Evolutionary conservation across 2,329 filamentous ascomycete species (phyloP).

Genomic region (Fusarium vanettenii): DNA sequence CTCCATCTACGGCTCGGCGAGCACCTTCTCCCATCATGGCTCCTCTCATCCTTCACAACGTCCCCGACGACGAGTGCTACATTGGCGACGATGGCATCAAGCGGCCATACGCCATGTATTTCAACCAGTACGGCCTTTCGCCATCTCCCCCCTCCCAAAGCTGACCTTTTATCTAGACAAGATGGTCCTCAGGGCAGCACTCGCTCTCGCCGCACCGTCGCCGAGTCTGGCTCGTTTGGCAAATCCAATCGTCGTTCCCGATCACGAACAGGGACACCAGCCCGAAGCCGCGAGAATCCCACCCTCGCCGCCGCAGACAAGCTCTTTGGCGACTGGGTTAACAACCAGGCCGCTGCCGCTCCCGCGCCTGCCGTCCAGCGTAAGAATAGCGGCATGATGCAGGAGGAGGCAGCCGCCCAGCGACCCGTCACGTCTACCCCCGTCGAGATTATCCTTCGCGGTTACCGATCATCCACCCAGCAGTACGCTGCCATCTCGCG

Average conservation of each 20-base stretch:
- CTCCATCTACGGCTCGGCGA: slow-evolving; percentile 5
- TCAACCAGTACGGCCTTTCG: slow-evolving; percentile 64
- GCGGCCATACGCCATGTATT: slow-evolving; percentile 74
- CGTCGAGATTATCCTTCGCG: slow-evolving; percentile 85
- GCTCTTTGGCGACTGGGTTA: slow-evolving; percentile 70
- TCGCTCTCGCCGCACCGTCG: slow-evolving; percentile 64
- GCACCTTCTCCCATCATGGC: slow-evolving; percentile 58
- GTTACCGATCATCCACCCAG: slow-evolving; percentile 73
- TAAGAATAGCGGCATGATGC: slow-evolving; percentile 52
- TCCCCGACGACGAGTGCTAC: slow-evolving; percentile 75
- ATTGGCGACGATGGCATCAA: slow-evolving; percentile 73
- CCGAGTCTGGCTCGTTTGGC: slow-evolving; percentile 74
- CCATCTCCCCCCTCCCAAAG: neutral
- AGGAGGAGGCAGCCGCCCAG: slow-evolving; percentile 54
- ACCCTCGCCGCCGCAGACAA: slow-evolving; percentile 71
- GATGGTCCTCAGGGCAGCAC: slow-evolving; percentile 62
- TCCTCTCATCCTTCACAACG: slow-evolving; percentile 75
- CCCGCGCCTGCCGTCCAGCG: slow-evolving; percentile 45
- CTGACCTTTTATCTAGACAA: slow-evolving; percentile 53
- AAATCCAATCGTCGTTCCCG: slow-evolving; percentile 74
- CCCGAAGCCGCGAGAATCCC: slow-evolving; percentile 68
- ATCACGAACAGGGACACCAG: slow-evolving; percentile 69
- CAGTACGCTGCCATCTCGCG: slow-evolving; percentile 90
- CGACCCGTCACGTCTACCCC: slow-evolving; percentile 56
- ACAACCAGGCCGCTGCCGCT: slow-evolving; percentile 55